These are phyloP conservation scores for Fraxinus cuspidata DNA, from an alignment of 257 asterid genomes.

Conservation along the genomic window DNA sequence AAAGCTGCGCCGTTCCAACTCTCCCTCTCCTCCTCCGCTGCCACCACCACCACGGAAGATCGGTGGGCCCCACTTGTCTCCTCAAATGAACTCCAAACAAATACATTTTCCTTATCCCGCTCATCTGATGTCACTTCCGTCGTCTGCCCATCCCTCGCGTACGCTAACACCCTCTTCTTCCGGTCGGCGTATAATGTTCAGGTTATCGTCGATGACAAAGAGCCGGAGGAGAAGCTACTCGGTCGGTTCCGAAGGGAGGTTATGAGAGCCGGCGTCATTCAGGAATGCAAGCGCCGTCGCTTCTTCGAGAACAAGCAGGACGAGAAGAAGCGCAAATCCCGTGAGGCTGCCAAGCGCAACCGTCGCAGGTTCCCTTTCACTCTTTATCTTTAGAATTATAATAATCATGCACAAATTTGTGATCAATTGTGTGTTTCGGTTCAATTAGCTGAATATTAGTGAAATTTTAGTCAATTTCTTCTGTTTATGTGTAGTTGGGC, in stretches of 20 bases:
- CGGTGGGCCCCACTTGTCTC: constrained; percentile 37
- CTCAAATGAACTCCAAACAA: constrained; percentile 33
- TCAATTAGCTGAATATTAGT: not conserved
- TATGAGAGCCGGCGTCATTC: constrained; percentile 82
- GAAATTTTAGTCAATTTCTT: not conserved
- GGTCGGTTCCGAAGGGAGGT: constrained; percentile 88
- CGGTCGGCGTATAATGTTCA: constrained; percentile 72
- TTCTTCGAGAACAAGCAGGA: constrained; percentile 82
- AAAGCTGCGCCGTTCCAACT: constrained; percentile 41
- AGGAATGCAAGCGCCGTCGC: constrained; percentile 78
- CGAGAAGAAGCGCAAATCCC: constrained; percentile 68
- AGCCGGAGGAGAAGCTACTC: constrained; percentile 85
- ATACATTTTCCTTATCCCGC: constrained; percentile 9
- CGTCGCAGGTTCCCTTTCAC: constrained; percentile 59
- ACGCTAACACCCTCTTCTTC: constrained; percentile 66
- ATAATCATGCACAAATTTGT: not conserved
- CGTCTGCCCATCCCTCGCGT: constrained; percentile 67
- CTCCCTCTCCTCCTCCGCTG: constrained; percentile 26
- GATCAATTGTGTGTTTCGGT: not conserved
- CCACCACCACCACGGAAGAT: constrained; percentile 28
- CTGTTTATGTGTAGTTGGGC: not conserved
- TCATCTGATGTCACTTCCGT: constrained; percentile 45
- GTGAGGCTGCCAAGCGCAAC: constrained; percentile 89
- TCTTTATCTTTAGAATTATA: not conserved
- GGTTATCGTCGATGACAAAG: constrained; percentile 79